These are phyloP conservation scores for Alternaria conjuncta DNA, from an alignment of 2,329 filamentous ascomycete genomes.

Conservation along the genomic window DNA sequence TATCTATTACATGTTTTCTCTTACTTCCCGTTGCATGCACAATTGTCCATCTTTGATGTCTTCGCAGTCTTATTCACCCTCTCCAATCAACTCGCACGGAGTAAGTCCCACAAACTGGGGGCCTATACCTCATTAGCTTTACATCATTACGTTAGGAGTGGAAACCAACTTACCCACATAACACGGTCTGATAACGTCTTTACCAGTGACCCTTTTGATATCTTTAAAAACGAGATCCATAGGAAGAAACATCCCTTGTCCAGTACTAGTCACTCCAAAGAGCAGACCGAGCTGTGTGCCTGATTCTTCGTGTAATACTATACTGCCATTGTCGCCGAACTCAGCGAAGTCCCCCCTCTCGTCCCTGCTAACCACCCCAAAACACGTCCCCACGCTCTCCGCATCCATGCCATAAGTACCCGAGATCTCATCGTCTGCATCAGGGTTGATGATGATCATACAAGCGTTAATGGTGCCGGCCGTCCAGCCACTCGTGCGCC, in stretches of 20 bases:
- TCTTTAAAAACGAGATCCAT: neutral
- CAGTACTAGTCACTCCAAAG: neutral
- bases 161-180: rapidly evolving
- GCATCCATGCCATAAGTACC: neutral
- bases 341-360: neutral
- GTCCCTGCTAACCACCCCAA: neutral
- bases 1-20: too few species aligned
- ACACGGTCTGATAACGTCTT: neutral
- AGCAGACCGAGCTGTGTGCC: neutral
- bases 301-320: neutral
- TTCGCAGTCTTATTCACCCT: neutral
- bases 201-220: neutral
- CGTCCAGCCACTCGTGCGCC: neutral
- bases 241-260: neutral
- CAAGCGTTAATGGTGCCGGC: neutral
- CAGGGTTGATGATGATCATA: neutral
- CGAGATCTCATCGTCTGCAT: neutral
- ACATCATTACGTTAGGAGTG: rapidly evolving
- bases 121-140: neutral
- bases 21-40: neutral
- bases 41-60: neutral
- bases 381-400: neutral
- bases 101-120: neutral
- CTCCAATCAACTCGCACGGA: rapidly evolving
- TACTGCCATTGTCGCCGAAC: neutral